A percentile compares a stretch with the other conserved stretches of the same genome.
phyloP scores from a whole-genome alignment of 148 eudicot species.

The Dianthus caryophyllus region DNA sequence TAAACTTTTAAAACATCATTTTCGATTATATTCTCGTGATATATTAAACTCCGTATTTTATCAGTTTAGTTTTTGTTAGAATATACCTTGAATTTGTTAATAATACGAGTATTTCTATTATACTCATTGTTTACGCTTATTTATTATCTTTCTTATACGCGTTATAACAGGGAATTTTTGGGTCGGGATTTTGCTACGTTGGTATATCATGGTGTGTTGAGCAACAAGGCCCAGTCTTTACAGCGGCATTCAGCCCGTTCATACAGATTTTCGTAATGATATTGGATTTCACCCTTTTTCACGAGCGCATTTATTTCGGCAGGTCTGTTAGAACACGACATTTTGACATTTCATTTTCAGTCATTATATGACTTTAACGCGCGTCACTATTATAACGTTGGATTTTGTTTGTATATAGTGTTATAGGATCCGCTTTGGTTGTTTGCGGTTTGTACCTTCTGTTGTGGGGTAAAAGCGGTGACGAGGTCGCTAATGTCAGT shows the following conservation, averaged over 20 bases:
- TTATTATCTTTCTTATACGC: too few species aligned
- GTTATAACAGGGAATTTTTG: constrained; percentile 45
- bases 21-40: constrained; percentile 16
- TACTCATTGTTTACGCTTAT: too few species aligned
- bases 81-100: too few species aligned
- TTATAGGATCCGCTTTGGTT: constrained; percentile 46
- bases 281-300: constrained; percentile 42
- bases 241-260: constrained; percentile 69
- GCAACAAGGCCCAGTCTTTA: constrained; percentile 60
- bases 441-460: constrained; percentile 48
- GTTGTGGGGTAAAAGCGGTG: constrained; percentile 52
- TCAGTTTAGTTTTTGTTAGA: neutral
- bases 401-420: constrained; percentile 29
- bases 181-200: constrained; percentile 67
- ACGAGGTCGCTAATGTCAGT: neutral
- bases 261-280: constrained; percentile 44
- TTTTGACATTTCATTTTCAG: neutral
- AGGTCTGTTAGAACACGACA: constrained; percentile 30
- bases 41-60: constrained; percentile 1
- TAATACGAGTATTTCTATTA: too few species aligned
- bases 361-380: neutral
- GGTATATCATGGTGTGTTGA: constrained; percentile 83
- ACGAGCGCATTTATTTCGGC: constrained; percentile 61
- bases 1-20: constrained; percentile 4
- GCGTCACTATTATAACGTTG: too few species aligned